A percentile compares a stretch with the other conserved stretches of the same genome.
phyloP scores from a whole-genome alignment of 768 basidiomycete genomes.

The Leccinellum rugosiceps region DNA sequence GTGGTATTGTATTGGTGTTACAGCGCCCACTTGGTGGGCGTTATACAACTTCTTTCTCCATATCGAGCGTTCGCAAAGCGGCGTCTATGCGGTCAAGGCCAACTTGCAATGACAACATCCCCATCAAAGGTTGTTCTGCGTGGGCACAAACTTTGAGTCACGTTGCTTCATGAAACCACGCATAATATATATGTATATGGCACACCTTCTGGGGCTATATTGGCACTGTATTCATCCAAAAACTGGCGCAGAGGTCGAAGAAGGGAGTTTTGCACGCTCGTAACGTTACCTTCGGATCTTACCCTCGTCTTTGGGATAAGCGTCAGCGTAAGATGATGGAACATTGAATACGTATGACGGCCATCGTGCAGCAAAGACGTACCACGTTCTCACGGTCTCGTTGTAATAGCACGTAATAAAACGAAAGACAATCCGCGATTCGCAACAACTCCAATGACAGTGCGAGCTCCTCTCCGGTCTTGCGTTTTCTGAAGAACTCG shows the following conservation, averaged over 20 bases:
- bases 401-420: constrained; percentile 63
- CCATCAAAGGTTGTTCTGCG: constrained; percentile 28
- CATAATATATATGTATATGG: neutral
- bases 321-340: neutral
- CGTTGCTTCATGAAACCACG: neutral
- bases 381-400: constrained; percentile 61
- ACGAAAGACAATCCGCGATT: constrained; percentile 60
- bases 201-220: constrained; percentile 28
- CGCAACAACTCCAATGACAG: constrained; percentile 58
- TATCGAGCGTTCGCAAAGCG: constrained; percentile 29
- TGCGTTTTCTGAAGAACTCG: constrained; percentile 41
- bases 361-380: neutral
- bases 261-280: constrained; percentile 42
- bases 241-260: constrained; percentile 43
- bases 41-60: neutral
- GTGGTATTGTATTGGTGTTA: neutral
- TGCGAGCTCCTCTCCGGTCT: constrained; percentile 44
- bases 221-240: constrained; percentile 31
- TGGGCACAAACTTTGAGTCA: constrained; percentile 2
- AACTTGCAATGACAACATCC: constrained; percentile 41
- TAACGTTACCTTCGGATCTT: constrained; percentile 42
- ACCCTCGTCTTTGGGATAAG: constrained; percentile 46
- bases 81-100: constrained; percentile 48
- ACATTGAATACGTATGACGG: neutral
- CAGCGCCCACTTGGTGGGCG: neutral